Conservation (phyloP, 441 rosid genomes). For the Eruca vesicaria region DNA sequence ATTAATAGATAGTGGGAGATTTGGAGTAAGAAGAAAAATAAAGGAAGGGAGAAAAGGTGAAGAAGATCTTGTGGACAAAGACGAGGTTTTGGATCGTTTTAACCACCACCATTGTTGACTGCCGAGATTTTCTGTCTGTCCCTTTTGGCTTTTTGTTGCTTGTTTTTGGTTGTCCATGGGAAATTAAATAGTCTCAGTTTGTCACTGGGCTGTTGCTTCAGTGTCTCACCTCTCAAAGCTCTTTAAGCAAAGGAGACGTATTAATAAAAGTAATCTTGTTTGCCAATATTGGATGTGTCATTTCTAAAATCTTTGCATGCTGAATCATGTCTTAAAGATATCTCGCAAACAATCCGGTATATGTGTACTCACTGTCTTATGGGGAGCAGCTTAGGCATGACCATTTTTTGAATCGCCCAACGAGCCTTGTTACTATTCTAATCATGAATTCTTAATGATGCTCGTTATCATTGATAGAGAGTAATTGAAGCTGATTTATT, state of each 20-base stretch:
- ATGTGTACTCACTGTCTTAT: too few relatives aligned
- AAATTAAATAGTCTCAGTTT: background rate
- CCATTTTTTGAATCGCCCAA: background rate
- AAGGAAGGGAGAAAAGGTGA: background rate
- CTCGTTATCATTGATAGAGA: background rate
- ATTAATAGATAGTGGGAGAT: background rate
- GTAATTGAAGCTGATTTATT: background rate
- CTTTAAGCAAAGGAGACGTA: too few relatives aligned
- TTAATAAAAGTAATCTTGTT: too few relatives aligned
- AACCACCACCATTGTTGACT: background rate
- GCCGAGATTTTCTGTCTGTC: background rate
- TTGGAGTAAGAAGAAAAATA: background rate
- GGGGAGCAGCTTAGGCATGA: too few relatives aligned
- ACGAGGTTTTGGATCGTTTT: constrained; percentile 36
- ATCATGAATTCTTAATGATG: background rate
- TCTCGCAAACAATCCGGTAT: too few relatives aligned
- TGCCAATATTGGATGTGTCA: too few relatives aligned
- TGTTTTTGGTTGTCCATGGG: background rate
- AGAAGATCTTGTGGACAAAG: constrained; percentile 3
- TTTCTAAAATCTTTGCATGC: too few relatives aligned
- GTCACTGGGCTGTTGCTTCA: background rate
- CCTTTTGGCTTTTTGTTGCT: background rate
- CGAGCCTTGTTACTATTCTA: background rate
- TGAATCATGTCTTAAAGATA: too few relatives aligned
- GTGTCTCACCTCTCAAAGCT: too few relatives aligned